These are phyloP conservation scores for Aspergillus unguis DNA, from an alignment of 2,329 filamentous ascomycete species.

Conservation along the genomic window DNA sequence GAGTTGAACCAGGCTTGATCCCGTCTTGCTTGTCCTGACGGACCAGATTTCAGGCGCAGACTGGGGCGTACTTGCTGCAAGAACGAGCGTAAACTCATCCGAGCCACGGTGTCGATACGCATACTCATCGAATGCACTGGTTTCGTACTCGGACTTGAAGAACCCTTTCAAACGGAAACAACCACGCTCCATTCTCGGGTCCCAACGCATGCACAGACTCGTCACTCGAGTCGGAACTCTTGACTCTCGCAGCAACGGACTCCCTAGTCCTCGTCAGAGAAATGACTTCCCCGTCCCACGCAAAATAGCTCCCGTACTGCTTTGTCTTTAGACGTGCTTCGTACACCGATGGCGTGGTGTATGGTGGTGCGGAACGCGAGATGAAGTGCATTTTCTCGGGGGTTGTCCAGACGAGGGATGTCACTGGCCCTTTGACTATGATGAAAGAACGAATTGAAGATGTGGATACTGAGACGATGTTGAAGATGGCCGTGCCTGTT, in stretches of 20 bases:
- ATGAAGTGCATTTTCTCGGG: constrained; percentile 2
- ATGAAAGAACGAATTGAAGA: not conserved
- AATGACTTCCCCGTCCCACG: constrained; percentile 1
- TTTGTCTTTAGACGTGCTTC: constrained; percentile 1
- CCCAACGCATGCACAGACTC: constrained; percentile 2
- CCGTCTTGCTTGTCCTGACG: not conserved
- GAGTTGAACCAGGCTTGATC: not conserved
- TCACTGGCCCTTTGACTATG: not conserved
- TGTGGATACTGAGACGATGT: not conserved
- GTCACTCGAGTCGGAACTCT: not conserved
- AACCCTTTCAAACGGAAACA: not conserved
- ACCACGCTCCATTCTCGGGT: not conserved
- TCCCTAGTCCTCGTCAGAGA: not conserved
- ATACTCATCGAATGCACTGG: constrained; percentile 3
- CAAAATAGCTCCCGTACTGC: constrained; percentile 8
- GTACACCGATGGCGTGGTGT: constrained; percentile 1
- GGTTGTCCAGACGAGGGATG: not conserved
- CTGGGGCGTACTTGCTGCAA: not conserved
- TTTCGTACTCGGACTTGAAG: constrained; percentile 8
- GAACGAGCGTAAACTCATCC: constrained; percentile 3
- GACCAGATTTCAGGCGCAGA: constrained; percentile 5
- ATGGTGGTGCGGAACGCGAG: not conserved
- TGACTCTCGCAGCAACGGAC: not conserved
- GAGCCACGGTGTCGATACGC: not conserved
- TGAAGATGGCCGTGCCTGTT: no score